Percentiles rank a stretch among this genome's conserved stretches.
These are phyloP conservation scores for Syzygium oleosum DNA, from an alignment of 345 rosid species.

Conservation along the genomic window DNA sequence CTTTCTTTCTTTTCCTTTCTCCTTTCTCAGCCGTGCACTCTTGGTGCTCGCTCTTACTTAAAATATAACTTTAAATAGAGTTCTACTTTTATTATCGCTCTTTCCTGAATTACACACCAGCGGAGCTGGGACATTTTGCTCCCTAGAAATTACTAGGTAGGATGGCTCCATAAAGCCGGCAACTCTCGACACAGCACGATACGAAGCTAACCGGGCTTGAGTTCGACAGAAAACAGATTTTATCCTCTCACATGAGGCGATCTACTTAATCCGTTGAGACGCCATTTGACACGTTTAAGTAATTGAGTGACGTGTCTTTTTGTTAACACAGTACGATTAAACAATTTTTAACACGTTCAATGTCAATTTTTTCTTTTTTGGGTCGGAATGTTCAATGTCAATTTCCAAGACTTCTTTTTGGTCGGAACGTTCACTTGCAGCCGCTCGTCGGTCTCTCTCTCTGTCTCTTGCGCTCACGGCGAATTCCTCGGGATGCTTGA, in stretches of 20 bases:
- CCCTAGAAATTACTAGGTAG: background rate
- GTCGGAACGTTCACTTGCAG: too few species aligned
- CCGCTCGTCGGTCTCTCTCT: too few species aligned
- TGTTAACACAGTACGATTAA: too few species aligned
- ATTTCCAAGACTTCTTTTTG: too few species aligned
- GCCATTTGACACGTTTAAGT: too few species aligned
- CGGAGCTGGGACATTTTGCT: accelerated
- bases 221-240: background rate
- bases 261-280: background rate
- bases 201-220: accelerated
- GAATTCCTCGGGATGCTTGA: too few species aligned
- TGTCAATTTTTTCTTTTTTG: too few species aligned
- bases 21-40: too few species aligned
- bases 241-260: background rate
- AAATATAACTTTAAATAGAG: background rate
- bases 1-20: too few species aligned
- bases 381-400: too few species aligned
- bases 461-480: too few species aligned
- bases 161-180: background rate
- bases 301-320: background rate
- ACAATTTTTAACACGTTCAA: too few species aligned
- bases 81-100: background rate
- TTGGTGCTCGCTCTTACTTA: background rate
- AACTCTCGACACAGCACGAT: background rate
- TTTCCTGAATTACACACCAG: background rate